Evolutionary conservation across 2,329 filamentous ascomycete species (phyloP), one percentile per base, ranked within the genome.

Genomic region (Aspergillus sp.): DNA sequence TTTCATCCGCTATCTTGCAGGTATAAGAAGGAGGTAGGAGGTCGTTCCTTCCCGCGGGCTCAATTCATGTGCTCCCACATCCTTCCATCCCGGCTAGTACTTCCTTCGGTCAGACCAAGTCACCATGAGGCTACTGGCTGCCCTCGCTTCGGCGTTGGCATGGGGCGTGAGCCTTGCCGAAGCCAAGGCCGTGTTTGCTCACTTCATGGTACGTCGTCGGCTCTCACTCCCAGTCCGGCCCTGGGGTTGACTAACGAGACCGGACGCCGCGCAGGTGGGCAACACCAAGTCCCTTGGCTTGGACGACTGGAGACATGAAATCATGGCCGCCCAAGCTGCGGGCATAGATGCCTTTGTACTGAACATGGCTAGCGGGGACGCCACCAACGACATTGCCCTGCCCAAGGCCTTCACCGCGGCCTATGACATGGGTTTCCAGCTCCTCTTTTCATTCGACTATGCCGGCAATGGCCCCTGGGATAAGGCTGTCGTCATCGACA

Each of bases 301-400:
- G 34, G 34, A 41, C 11, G 11, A 41, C 34, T 41, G 34, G 34
- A 2, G 34, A 41, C 13, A 8, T 5, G 34, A 41, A 11, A 41
- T 41, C 11, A 11, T 8, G 11, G 11, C 15, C 34, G 78, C 78
- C 7, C 65, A 75, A 59, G 69, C 66, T 2, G 72, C 76, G 1
- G 63, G 72, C 19, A 77, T 80, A 49, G 77, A 80, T 61, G 78
- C 68, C 17, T 80, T 80, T 62, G 78, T 71, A 2, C 69, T 80
- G 19, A 80, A 77, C 51, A 77, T 79, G 53, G 76, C 70, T 4
- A 59, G 65, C 19, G 65, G 63, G 22, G 72, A 76, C 54, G 28
- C 57, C 51, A 31, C 53, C 46, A 71, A 68, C n/a, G 57, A 69
- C 28, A 23, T 34, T 2, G 53, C 68, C 1, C 51, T 75, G 8